Evolutionary conservation across 1,284 basidiomycete genomes (phyloP).

Genomic region (Sanguinoderma infundibulare): DNA sequence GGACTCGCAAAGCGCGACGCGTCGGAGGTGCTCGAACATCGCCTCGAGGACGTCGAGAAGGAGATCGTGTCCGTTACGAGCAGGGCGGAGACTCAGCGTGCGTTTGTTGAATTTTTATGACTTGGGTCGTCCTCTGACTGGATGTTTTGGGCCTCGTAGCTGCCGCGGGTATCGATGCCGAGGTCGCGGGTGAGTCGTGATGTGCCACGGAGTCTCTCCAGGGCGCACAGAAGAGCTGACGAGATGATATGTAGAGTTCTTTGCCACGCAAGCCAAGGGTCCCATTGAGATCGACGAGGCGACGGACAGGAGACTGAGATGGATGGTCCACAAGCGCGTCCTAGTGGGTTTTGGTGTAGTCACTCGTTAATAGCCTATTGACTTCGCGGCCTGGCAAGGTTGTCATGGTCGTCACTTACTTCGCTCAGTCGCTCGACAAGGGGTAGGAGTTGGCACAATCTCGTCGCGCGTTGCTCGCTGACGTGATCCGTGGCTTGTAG

Average conservation of each 20-base stretch:
- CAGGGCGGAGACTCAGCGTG: conserved; percentile 17
- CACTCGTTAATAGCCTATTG: too few relatives aligned
- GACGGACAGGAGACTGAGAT: conserved; percentile 47
- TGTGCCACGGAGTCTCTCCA: neutral
- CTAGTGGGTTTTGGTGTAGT: conserved; percentile 30
- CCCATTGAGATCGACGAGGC: conserved; percentile 47
- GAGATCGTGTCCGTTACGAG: conserved; percentile 33
- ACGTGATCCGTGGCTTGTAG: conserved; percentile 26
- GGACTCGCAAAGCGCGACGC: conserved; percentile 23
- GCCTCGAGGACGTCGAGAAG: conserved; percentile 37
- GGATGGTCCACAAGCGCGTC: conserved; percentile 57
- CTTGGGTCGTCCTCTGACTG: neutral
- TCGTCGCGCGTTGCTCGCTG: neutral
- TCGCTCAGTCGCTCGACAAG: conserved; percentile 55
- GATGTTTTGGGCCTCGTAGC: conserved; percentile 10
- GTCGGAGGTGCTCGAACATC: conserved; percentile 5
- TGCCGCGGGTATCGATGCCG: conserved; percentile 48
- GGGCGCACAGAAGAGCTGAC: neutral
- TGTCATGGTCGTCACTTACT: conserved; percentile 62
- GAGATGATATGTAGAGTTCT: conserved; percentile 39
- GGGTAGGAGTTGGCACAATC: conserved; percentile 34
- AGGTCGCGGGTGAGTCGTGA: conserved; percentile 38
- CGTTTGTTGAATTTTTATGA: conserved; percentile 9
- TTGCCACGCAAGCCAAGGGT: conserved; percentile 38
- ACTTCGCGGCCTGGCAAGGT: neutral